These are phyloP conservation scores for Cyclocybe aegerita DNA, from an alignment of 768 basidiomycete species.

Conservation along the genomic window DNA sequence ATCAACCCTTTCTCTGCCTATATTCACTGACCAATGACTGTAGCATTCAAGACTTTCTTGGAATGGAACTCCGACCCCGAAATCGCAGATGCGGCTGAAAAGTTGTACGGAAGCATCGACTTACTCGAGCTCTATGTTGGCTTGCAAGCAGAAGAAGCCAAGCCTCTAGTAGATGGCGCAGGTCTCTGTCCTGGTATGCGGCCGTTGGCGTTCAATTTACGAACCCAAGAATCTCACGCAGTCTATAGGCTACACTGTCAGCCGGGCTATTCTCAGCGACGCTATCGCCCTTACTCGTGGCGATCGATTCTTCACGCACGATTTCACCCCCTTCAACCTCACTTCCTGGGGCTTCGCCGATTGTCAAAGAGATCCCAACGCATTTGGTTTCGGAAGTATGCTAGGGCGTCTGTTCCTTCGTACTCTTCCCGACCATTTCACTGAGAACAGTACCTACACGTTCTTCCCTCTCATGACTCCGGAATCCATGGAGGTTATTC, in stretches of 20 bases:
- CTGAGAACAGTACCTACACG: constrained; percentile 70
- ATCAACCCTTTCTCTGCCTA: not conserved
- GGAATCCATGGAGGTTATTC: constrained; percentile 56
- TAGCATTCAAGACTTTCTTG: constrained; percentile 67
- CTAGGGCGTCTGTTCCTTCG: constrained; percentile 76
- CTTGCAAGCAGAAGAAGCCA: constrained; percentile 75
- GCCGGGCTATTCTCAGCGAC: constrained; percentile 82
- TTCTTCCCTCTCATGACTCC: constrained; percentile 92
- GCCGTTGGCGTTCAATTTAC: too few species aligned
- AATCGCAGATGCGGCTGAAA: constrained; percentile 71
- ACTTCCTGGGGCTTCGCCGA: constrained; percentile 86
- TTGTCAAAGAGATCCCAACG: constrained; percentile 71
- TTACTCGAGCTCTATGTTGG: constrained; percentile 81
- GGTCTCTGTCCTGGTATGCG: constrained; percentile 77
- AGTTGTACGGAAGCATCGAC: constrained; percentile 74
- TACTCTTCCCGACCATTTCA: constrained; percentile 67
- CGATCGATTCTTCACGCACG: constrained; percentile 79
- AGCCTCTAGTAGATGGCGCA: constrained; percentile 73
- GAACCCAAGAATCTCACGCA: not conserved
- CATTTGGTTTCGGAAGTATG: constrained; percentile 74
- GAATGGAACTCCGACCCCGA: constrained; percentile 81
- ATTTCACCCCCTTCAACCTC: constrained; percentile 78
- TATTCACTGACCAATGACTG: not conserved
- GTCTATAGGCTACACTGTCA: constrained; percentile 69
- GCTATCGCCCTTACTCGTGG: constrained; percentile 86